Conservation (phyloP, 352 stramenopile genomes). For the Albugo candida region DNA sequence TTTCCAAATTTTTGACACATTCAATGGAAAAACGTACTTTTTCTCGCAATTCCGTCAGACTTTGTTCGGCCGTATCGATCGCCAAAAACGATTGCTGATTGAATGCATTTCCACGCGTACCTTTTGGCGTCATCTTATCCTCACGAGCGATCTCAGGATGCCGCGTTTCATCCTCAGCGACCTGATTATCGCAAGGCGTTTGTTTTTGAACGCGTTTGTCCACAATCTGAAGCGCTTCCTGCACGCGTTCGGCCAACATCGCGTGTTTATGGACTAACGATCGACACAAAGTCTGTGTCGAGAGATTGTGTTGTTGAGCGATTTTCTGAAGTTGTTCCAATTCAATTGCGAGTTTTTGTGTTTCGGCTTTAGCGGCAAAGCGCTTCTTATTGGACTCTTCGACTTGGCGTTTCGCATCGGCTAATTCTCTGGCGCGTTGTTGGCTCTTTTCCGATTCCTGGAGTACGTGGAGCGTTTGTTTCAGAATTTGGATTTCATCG, state of each 20-base stretch:
- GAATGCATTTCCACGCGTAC: too few relatives aligned
- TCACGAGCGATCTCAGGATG: constrained; percentile 13
- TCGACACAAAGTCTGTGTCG: neutral
- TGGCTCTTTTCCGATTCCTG: constrained; percentile 55
- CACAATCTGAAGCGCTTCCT: constrained; percentile 40
- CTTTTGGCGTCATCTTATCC: constrained; percentile 4
- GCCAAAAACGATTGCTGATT: constrained; percentile 14
- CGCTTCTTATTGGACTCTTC: constrained; percentile 70
- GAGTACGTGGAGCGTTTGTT: constrained; percentile 29
- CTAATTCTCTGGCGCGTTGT: constrained; percentile 42
- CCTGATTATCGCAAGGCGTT: constrained; percentile 9
- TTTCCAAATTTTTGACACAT: neutral
- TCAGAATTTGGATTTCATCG: constrained; percentile 37
- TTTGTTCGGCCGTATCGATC: constrained; percentile 43
- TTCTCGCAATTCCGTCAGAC: constrained; percentile 35
- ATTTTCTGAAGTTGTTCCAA: constrained; percentile 50
- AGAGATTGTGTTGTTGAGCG: constrained; percentile 18
- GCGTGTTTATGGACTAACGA: constrained; percentile 18
- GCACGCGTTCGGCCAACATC: constrained; percentile 37
- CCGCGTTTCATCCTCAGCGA: constrained; percentile 29
- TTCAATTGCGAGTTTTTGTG: constrained; percentile 54
- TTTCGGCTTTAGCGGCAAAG: constrained; percentile 58
- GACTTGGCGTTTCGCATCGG: constrained; percentile 41
- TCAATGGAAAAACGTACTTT: constrained; percentile 17
- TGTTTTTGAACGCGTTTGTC: constrained; percentile 20